Percentiles rank a stretch among this genome's conserved stretches.
phyloP scores from a whole-genome alignment of 257 asterid species.

The Solanum lycopersicoides region DNA sequence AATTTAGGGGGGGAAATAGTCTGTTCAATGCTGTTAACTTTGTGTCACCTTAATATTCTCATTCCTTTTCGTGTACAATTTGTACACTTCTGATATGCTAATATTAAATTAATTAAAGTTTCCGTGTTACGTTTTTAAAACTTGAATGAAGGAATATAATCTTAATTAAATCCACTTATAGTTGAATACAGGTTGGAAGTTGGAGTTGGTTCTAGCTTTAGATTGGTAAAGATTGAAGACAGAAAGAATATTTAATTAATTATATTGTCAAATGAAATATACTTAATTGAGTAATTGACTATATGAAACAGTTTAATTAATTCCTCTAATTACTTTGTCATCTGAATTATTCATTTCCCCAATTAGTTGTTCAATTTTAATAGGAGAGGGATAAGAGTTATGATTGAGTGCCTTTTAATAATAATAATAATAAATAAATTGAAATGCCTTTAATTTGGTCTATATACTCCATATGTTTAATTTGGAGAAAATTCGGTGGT shows the following conservation, averaged over 20 bases:
- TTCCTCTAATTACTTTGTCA: neutral
- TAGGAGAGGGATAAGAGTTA: neutral
- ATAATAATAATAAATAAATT: neutral
- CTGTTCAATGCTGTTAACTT: neutral
- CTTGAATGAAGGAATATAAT: neutral
- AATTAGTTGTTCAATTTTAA: neutral
- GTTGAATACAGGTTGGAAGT: neutral
- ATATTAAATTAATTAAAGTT: too few species aligned
- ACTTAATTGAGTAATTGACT: neutral
- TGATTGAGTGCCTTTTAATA: neutral
- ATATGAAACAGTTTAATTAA: neutral
- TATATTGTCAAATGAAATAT: neutral
- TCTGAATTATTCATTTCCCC: neutral
- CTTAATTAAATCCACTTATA: neutral
- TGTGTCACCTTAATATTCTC: neutral
- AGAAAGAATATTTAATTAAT: neutral
- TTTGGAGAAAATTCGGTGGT: conserved; percentile 1
- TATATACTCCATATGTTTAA: neutral
- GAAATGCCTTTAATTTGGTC: conserved; percentile 1
- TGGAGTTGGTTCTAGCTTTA: neutral
- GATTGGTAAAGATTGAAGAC: neutral
- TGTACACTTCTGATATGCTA: neutral
- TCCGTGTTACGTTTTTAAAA: neutral
- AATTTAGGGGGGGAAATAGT: neutral
- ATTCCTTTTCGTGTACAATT: neutral